Conservation (phyloP, 164 flowering plant species). For the Berberis vulgaris region DNA sequence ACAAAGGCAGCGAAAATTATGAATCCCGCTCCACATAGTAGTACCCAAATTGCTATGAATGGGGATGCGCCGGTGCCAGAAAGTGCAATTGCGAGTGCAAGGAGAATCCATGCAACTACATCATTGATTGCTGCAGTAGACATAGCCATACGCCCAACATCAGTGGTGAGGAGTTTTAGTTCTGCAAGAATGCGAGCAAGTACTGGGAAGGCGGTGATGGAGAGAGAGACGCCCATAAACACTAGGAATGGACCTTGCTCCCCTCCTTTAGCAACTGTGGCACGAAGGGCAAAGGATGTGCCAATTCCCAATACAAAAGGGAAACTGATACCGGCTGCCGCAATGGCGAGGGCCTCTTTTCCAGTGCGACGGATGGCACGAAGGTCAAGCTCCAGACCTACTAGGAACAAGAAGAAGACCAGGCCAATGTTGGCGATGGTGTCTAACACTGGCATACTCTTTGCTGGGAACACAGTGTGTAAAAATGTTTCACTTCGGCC, state of each 20-base stretch:
- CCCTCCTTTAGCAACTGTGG: slow-evolving; percentile 35
- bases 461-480: slow-evolving; percentile 28
- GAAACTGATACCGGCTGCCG: slow-evolving; percentile 40
- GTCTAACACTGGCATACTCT: slow-evolving; percentile 35
- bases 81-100: background rate
- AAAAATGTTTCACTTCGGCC: slow-evolving; percentile 26
- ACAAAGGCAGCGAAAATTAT: background rate
- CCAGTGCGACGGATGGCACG: slow-evolving; percentile 33
- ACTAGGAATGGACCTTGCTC: slow-evolving; percentile 34
- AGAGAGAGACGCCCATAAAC: slow-evolving; percentile 62
- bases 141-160: slow-evolving; percentile 35
- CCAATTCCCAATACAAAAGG: slow-evolving; percentile 53
- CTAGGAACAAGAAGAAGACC: slow-evolving; percentile 35
- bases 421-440: slow-evolving; percentile 45
- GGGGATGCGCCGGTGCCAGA: background rate
- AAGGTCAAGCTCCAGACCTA: slow-evolving; percentile 36
- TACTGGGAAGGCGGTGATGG: slow-evolving; percentile 15
- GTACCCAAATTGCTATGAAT: background rate
- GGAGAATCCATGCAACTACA: slow-evolving; percentile 44
- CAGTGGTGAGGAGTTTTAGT: too few species aligned
- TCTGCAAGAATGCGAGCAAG: too few species aligned
- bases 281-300: slow-evolving; percentile 34
- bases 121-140: slow-evolving; percentile 68
- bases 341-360: slow-evolving; percentile 34
- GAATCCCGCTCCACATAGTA: background rate